phyloP scores from a whole-genome alignment of 371 early-diverging fungal genomes.

The Capillidium heterosporum region DNA sequence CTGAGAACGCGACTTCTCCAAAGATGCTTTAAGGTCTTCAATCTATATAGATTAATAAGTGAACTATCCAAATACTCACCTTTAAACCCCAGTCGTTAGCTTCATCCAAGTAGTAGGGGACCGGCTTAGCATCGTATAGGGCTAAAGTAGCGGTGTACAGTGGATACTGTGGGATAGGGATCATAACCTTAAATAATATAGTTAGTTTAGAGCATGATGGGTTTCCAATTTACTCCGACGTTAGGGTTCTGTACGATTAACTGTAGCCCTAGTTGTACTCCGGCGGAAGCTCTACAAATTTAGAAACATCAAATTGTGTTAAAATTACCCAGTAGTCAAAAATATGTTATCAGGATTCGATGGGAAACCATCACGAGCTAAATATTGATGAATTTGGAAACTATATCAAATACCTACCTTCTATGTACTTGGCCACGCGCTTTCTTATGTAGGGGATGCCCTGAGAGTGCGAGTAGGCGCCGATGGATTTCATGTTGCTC shows the following conservation, averaged over 20 bases:
- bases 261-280: constrained; percentile 75
- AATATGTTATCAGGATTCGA: constrained; percentile 68
- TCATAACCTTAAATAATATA: constrained; percentile 43
- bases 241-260: constrained; percentile 50
- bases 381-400: neutral
- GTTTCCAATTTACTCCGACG: constrained; percentile 35
- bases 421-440: constrained; percentile 69
- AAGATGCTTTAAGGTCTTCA: constrained; percentile 32
- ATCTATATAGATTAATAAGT: constrained; percentile 9
- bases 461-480: constrained; percentile 90
- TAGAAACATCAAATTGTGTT: neutral
- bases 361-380: constrained; percentile 71
- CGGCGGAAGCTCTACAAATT: constrained; percentile 41
- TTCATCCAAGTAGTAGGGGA: constrained; percentile 87
- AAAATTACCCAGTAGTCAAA: constrained; percentile 58
- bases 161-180: constrained; percentile 97
- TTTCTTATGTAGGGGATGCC: constrained; percentile 69
- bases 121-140: constrained; percentile 57
- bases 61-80: constrained; percentile 10
- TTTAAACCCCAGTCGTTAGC: constrained; percentile 63
- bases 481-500: constrained; percentile 46
- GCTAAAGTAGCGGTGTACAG: constrained; percentile 92
- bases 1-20: constrained; percentile 40
- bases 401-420: constrained; percentile 11
- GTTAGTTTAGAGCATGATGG: neutral